These are phyloP conservation scores for Sugiyamaella lignohabitans DNA, from an alignment of 805 yeast species.

Conservation along the genomic window DNA sequence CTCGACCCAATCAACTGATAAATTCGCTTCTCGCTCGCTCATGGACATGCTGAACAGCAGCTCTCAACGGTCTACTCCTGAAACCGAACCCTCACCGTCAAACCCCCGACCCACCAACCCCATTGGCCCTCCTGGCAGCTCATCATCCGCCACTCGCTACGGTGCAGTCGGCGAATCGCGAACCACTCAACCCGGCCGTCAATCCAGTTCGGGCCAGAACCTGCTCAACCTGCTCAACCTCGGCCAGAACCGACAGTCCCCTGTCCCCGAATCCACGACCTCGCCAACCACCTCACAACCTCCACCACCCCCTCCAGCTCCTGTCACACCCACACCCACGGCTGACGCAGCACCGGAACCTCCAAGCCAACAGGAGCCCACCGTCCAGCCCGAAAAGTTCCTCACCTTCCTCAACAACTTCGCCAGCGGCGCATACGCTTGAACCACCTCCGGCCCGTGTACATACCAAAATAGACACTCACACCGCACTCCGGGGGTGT, in stretches of 20 bases:
- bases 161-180: background rate
- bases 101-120: background rate
- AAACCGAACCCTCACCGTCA: too few species aligned
- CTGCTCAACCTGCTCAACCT: slow-evolving; percentile 6
- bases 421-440: slow-evolving; percentile 7
- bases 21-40: background rate
- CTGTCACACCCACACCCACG: background rate
- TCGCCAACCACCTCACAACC: background rate
- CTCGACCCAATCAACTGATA: background rate
- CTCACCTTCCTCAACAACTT: slow-evolving; percentile 2
- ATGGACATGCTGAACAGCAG: too few species aligned
- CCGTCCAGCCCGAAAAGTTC: slow-evolving; percentile 1
- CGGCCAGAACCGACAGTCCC: background rate
- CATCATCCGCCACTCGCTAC: background rate
- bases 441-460: slow-evolving; percentile 1
- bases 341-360: too few species aligned
- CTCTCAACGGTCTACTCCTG: too few species aligned
- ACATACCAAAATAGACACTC: too few species aligned
- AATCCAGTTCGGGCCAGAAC: slow-evolving; percentile 4
- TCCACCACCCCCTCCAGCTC: background rate
- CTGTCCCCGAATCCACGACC: background rate
- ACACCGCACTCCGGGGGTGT: background rate
- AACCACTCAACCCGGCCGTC: background rate
- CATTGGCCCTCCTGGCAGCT: background rate
- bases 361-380: too few species aligned